Percentiles rank a stretch among this genome's conserved stretches.
These are phyloP conservation scores for Paxillus ammoniavirescens DNA, from an alignment of 768 basidiomycete genomes.

Conservation along the genomic window DNA sequence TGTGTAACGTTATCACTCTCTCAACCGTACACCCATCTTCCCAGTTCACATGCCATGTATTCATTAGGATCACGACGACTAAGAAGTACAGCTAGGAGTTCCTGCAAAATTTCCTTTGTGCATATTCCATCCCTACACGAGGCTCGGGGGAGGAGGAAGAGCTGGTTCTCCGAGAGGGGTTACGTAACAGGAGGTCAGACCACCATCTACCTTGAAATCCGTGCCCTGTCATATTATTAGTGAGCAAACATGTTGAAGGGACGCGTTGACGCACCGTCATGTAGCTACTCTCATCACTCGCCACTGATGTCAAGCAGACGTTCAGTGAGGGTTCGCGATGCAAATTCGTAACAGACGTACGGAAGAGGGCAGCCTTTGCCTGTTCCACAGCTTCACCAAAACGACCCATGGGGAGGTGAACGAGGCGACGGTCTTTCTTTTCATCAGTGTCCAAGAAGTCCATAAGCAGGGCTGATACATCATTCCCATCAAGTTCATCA, in stretches of 20 bases:
- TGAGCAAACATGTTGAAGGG: slow-evolving; percentile 7
- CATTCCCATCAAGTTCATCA: too few relatives aligned
- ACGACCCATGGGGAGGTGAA: slow-evolving; percentile 75
- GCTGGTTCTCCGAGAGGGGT: slow-evolving; percentile 79
- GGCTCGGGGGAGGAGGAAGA: slow-evolving; percentile 68
- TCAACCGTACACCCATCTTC: too few relatives aligned
- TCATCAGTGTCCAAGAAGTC: slow-evolving; percentile 96
- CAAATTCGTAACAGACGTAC: slow-evolving; percentile 49
- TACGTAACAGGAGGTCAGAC: slow-evolving; percentile 89
- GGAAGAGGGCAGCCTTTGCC: slow-evolving; percentile 89
- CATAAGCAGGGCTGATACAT: slow-evolving; percentile 84
- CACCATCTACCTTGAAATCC: slow-evolving; percentile 96
- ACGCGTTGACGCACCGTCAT: slow-evolving; percentile 65
- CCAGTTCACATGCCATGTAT: too few relatives aligned
- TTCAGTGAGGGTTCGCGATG: slow-evolving; percentile 6
- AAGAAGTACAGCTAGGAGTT: not conserved
- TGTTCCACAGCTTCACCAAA: slow-evolving; percentile 97
- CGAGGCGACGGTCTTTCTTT: slow-evolving; percentile 78
- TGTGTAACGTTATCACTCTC: not conserved
- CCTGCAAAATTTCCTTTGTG: not conserved
- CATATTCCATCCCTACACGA: slow-evolving; percentile 34
- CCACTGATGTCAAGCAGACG: slow-evolving; percentile 47
- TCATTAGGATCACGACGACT: not conserved
- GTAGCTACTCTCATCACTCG: slow-evolving; percentile 94
- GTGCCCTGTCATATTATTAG: slow-evolving; percentile 52